phyloP scores from a whole-genome alignment of 2,329 filamentous ascomycete genomes.

The Fusarium bactridioides region DNA sequence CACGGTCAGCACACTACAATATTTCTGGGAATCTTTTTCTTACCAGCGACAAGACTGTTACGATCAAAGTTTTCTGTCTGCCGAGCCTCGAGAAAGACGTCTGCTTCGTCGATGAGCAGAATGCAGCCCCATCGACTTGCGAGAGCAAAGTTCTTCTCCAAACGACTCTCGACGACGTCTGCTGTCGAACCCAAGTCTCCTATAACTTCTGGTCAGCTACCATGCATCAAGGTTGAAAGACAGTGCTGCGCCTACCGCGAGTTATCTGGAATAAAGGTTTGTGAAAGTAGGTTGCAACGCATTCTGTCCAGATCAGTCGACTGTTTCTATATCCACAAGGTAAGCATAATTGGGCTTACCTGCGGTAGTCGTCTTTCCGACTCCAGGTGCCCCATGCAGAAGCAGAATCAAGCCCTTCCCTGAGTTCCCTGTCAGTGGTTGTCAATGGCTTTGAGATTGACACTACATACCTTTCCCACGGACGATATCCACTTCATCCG shows the following conservation, averaged over 20 bases:
- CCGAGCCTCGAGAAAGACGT: neutral
- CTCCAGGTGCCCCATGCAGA: constrained; percentile 5
- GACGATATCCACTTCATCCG: neutral
- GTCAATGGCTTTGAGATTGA: accelerated
- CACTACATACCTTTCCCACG: neutral
- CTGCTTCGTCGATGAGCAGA: neutral
- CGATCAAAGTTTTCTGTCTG: neutral
- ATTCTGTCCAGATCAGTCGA: neutral
- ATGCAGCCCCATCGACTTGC: constrained; percentile 4
- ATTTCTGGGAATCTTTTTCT: accelerated
- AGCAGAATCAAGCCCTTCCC: constrained; percentile 11
- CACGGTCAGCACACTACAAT: neutral
- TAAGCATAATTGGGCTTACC: neutral
- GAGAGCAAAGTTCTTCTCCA: neutral
- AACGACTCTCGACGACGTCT: neutral
- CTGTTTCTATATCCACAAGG: accelerated
- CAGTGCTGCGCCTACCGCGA: neutral
- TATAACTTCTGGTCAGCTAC: accelerated
- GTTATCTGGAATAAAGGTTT: constrained; percentile 10
- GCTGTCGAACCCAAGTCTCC: neutral
- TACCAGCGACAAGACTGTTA: constrained; percentile 18
- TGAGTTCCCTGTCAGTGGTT: accelerated
- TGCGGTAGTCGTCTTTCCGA: constrained; percentile 13
- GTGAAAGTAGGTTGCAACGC: constrained; percentile 8
- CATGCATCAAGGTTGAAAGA: accelerated